These are phyloP conservation scores for Acacia pycnantha DNA, from an alignment of 331 rosid species.

Conservation along the genomic window DNA sequence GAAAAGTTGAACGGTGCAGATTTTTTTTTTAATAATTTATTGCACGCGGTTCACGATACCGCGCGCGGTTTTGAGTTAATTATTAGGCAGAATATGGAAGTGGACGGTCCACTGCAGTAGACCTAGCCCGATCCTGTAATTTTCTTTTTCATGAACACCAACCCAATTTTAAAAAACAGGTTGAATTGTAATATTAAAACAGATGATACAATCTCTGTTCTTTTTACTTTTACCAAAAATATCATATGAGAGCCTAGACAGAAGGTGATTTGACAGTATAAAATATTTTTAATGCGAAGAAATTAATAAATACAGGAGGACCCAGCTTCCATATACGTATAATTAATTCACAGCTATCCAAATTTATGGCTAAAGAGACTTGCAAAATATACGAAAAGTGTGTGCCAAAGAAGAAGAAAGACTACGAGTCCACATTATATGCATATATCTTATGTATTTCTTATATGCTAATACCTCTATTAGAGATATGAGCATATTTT, in stretches of 20 bases:
- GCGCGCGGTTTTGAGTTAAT: too few species aligned
- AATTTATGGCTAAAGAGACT: slow-evolving; percentile 2
- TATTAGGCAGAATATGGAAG: too few species aligned
- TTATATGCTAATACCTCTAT: too few species aligned
- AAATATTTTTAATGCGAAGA: background rate
- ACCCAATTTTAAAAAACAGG: background rate
- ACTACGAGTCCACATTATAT: too few species aligned
- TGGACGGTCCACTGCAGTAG: too few species aligned
- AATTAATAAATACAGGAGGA: background rate
- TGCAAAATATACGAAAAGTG: background rate
- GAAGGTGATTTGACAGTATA: slow-evolving; percentile 20
- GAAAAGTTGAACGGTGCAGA: too few species aligned
- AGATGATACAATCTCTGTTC: background rate
- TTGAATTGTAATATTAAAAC: background rate
- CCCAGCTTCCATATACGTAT: background rate
- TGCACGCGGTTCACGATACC: too few species aligned
- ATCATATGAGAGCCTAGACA: background rate
- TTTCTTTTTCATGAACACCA: background rate
- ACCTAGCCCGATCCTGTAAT: too few species aligned
- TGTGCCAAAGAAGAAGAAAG: background rate
- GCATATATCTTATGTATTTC: too few species aligned
- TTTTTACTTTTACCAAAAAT: background rate
- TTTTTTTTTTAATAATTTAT: too few species aligned
- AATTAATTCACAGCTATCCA: background rate
- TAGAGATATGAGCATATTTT: too few species aligned